Evolutionary conservation across 805 yeast genomes (phyloP), one percentile per base, ranked within the genome.

Genomic region (Wickerhamomyces strasburgensis): DNA sequence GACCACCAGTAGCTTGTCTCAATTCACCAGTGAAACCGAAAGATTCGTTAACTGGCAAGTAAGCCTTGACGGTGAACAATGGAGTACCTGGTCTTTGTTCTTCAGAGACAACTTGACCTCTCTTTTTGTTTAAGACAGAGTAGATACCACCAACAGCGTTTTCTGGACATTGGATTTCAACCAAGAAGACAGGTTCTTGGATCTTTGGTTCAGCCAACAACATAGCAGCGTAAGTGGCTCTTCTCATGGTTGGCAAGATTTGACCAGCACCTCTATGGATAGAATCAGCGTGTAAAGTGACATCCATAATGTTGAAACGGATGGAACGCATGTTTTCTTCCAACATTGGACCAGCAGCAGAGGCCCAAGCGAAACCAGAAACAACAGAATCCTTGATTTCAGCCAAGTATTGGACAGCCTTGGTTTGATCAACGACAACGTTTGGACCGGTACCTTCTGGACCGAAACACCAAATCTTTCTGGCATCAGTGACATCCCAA

Each of bases 231-330:
- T 85, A 93, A 56, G 98, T 87, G 60, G 81, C 98, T 80, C 98
- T 89, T 83, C 98, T 89, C 98, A 93, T 90, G 72, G 98, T 90
- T 75, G 98, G 97, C 75, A 93, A 88, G 71, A 90, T 81, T 80
- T 90, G 98, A 75, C 98, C 98, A 77, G 95, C 96, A 81, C 98
- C 98, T 85, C 98, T 89, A 85, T 90, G 98, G 75, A 90, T 90
- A 73, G 98, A 96, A 85, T 90, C 98, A 67, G 98, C 96, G 75
- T 90, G 98, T 72, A 90, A 79, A 58, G 96, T 89, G 65, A 90
- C 98, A 82, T 90, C 98, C 76, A 90, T 79, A 65, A 90, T 84
- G 95, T 90, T 90, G 72, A 87, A 75, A 78, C 98, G 88, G 63
- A 88, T 78, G 62, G 95, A 85, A 80, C 98, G 88, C 76, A 88